Base-by-base conservation (phyloP, 305 asterid genomes). In the Fraxinus paxiana region DNA sequence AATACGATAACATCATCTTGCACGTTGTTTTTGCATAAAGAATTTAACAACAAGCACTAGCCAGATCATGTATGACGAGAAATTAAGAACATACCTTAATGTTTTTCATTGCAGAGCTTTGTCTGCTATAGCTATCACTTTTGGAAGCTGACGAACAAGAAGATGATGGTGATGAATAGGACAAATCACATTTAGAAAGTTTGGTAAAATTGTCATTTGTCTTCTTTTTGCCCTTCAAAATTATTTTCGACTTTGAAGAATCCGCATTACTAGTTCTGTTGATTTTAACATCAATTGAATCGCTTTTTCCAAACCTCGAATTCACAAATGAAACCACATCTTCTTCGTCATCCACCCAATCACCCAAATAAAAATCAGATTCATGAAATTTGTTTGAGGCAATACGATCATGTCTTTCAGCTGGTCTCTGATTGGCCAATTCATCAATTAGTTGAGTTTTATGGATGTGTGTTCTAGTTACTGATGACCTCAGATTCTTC, bases 311-410 rank as follows among this genome's bases (percentile, higher is more conserved):
- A 38, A 71, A 17, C 78, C 24, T 73, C 33, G 81, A 26, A 59
- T 84, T 84, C 34, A 81, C 12, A n/a, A 59, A 22, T 37, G 87
- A 82, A 75, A 13, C 78, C 75, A 86, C 28, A 76, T 88, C 90
- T 77, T 90, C 95, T 67, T 88, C 90, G 3, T 91, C 91, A 81
- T 83, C 90, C 73, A 85, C 77, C 94, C 94, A 88, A 76, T 88
- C 92, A 77, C 85, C 80, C 8, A 79, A 70, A 30, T 75, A 34
- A 81, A 81, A 88, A 79, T 88, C 79, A 77, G 83, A 61, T 28
- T 79, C 87, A 75, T 78, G 33, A 81, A 78, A 86, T 81, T 79
- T 87, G 81, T 79, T 82, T 56, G 90, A 80, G 63, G 89, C 81
- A 85, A 63, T 81, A 78, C 78, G 82, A 69, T 69, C 12, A 48